Base-by-base conservation (phyloP, 495 filamentous ascomycete genomes). In the Penicillium simplicissimum region DNA sequence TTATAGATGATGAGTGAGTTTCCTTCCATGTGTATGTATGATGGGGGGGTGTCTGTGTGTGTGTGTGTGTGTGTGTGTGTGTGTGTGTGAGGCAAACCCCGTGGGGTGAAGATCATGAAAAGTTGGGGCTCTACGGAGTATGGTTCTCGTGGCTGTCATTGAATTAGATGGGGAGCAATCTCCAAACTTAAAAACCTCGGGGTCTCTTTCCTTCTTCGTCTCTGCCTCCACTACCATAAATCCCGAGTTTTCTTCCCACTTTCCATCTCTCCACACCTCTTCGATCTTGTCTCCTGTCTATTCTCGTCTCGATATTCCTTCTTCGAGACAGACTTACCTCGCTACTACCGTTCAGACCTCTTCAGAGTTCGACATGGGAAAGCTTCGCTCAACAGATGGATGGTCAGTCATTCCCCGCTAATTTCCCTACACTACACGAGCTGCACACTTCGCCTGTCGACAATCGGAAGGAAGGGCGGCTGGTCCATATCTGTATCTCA, bases 331-430 rank as follows among this genome's bases (percentile, higher is more conserved):
- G 42, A 48, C 31, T 35, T 13, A 21, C 25, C 28, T 7, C 17
- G 34, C 14, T 33, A 15, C 45, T 48, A 48, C 55, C 8, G 17
- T 33, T 19, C 9, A 52, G 57, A 52, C 34, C 48, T 34, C 45
- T n/a, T 38, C n/a, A 49, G 23, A 17, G 42, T 11, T 52, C 57
- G 14, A 52, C 23, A 60, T 60, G 58, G 58, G 51, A 36, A 60
- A 60, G 58, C 51, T 60, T 60, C 58, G 58, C 38, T 60, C 58
- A 37, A 60, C 25, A 37, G 23, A 60, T 47, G 58, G 58, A 60
- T 60, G 51, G 58, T 60, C 7, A 53, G 58, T 60, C 37, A 54
- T 35, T n/a, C 21, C 58, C 37, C 49, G 8, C 13, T 21, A 43
- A 15, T 23, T 35, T 38, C 57, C 51, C 36, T 45, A 47, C 13